Conservation (phyloP, 345 rosid genomes). For the Clarkia xantiana region DNA sequence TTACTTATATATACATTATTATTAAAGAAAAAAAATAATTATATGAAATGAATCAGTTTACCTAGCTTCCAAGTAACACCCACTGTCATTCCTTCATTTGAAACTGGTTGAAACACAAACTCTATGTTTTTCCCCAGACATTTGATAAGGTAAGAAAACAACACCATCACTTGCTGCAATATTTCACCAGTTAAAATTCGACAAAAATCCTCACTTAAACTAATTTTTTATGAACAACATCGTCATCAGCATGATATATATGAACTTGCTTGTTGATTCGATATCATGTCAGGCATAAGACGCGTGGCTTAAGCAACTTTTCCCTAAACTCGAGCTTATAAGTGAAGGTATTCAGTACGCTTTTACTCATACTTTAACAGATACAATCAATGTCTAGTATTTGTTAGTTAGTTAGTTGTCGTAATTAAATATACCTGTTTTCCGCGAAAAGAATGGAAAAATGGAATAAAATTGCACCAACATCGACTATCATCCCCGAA, state of each 20-base stretch:
- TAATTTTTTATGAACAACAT: too few relatives aligned
- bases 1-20: background rate
- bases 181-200: background rate
- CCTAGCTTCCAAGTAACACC: slow-evolving; percentile 62
- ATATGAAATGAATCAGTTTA: background rate
- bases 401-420: too few relatives aligned
- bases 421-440: slow-evolving; percentile 35
- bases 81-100: slow-evolving; percentile 50
- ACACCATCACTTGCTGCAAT: slow-evolving; percentile 61
- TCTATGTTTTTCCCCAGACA: slow-evolving; percentile 42
- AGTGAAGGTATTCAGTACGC: too few relatives aligned
- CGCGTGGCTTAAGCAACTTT: too few relatives aligned
- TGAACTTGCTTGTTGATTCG: too few relatives aligned
- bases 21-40: background rate
- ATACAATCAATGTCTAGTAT: too few relatives aligned
- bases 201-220: too few relatives aligned
- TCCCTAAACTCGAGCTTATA: too few relatives aligned
- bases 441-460: slow-evolving; percentile 40
- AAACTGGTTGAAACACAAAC: slow-evolving; percentile 38
- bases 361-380: too few relatives aligned
- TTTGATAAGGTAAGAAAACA: slow-evolving; percentile 36
- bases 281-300: too few relatives aligned
- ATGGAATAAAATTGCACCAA: slow-evolving; percentile 41
- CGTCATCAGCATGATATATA: too few relatives aligned
- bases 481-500: slow-evolving; percentile 65